These are phyloP conservation scores for Vararia minispora DNA, from an alignment of 768 basidiomycete species.

Conservation along the genomic window DNA sequence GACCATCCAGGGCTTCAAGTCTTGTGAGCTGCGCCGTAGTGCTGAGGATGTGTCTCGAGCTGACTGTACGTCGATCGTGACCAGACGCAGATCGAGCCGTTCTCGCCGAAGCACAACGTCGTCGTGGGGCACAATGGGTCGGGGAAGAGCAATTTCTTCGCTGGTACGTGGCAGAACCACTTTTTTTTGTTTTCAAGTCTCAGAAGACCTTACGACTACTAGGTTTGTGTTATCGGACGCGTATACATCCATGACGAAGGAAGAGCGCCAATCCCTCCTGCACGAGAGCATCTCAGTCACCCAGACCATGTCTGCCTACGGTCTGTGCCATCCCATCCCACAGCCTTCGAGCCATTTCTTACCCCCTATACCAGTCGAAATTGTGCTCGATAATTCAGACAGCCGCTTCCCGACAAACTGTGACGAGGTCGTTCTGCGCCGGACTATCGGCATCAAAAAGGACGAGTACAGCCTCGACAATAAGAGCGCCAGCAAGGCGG, in stretches of 20 bases:
- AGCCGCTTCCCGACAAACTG: slow-evolving; percentile 89
- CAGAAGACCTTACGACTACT: slow-evolving; percentile 45
- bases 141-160: slow-evolving; percentile 98
- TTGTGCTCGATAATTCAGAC: slow-evolving; percentile 92
- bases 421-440: slow-evolving; percentile 76
- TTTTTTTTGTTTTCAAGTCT: neutral
- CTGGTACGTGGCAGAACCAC: slow-evolving; percentile 44
- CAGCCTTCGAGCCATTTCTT: too few species aligned
- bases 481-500: slow-evolving; percentile 91
- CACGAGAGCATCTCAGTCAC: slow-evolving; percentile 88
- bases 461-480: slow-evolving; percentile 97
- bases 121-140: slow-evolving; percentile 96
- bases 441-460: slow-evolving; percentile 96
- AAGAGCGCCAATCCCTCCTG: slow-evolving; percentile 86
- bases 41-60: neutral
- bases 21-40: slow-evolving; percentile 45
- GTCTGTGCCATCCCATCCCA: slow-evolving; percentile 27
- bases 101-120: slow-evolving; percentile 89
- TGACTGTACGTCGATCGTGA: slow-evolving; percentile 50
- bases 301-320: slow-evolving; percentile 87
- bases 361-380: slow-evolving; percentile 53
- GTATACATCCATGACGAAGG: slow-evolving; percentile 89
- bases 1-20: slow-evolving; percentile 95
- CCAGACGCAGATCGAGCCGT: slow-evolving; percentile 89
- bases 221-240: slow-evolving; percentile 97